Percentiles rank a stretch among this genome's conserved stretches.
phyloP scores from a whole-genome alignment of 371 early-diverging fungal genomes.

The Coemansia sp. region DNA sequence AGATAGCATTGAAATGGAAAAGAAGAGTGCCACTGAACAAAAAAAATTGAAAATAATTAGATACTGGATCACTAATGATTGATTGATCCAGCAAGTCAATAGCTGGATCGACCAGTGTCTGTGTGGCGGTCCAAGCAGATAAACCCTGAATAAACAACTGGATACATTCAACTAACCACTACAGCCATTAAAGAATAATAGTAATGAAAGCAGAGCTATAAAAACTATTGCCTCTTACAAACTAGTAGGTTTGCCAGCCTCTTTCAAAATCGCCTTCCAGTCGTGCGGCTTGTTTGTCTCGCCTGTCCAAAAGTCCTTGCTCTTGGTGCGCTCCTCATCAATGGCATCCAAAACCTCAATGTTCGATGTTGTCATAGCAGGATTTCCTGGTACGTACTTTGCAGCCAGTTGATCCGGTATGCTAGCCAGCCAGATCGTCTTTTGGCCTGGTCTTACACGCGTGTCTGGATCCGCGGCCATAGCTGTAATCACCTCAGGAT shows the following conservation, averaged over 20 bases:
- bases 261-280: slow-evolving; percentile 42
- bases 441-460: slow-evolving; percentile 10
- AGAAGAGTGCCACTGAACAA: not conserved
- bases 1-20: no score
- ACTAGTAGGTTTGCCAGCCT: slow-evolving; percentile 8
- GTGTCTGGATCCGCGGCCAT: slow-evolving; percentile 23
- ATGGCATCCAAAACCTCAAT: slow-evolving; percentile 22
- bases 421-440: slow-evolving; percentile 33
- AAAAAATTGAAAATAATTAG: not conserved
- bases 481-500: slow-evolving; percentile 23
- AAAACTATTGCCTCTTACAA: not conserved
- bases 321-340: slow-evolving; percentile 36
- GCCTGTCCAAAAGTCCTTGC: slow-evolving; percentile 52
- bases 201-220: not conserved
- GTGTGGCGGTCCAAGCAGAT: not conserved
- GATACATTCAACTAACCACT: no score
- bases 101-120: not conserved
- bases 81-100: not conserved
- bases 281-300: slow-evolving; percentile 48
- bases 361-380: slow-evolving; percentile 14
- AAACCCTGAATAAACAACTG: not conserved
- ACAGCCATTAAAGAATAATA: not conserved
- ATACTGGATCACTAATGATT: no score
- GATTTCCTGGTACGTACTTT: slow-evolving; percentile 20
- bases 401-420: slow-evolving; percentile 9